phyloP scores from a whole-genome alignment of 441 rosid genomes.

The Populus hybrid region DNA sequence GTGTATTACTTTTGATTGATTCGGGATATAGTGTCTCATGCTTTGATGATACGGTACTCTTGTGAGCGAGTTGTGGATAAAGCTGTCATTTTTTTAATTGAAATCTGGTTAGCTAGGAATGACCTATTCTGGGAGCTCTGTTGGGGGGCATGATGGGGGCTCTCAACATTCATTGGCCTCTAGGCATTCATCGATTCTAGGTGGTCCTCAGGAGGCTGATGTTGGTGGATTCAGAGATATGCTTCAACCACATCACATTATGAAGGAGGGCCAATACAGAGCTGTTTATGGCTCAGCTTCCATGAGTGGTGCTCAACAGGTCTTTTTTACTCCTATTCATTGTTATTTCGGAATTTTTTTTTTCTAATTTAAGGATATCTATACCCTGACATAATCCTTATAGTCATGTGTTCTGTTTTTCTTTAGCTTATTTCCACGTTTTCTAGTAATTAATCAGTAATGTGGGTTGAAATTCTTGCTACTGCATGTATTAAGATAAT shows the following conservation, averaged over 20 bases:
- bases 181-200: constrained; percentile 57
- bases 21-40: background rate
- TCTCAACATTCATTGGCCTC: constrained; percentile 63
- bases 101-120: constrained; percentile 46
- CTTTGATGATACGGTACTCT: background rate
- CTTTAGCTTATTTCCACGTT: background rate
- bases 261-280: constrained; percentile 67
- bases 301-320: constrained; percentile 62
- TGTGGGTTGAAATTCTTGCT: background rate
- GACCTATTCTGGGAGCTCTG: constrained; percentile 65
- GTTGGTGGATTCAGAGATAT: constrained; percentile 62
- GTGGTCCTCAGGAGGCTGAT: constrained; percentile 61
- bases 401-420: background rate
- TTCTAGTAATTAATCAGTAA: background rate
- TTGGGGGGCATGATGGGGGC: constrained; percentile 57
- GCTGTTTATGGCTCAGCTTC: constrained; percentile 58
- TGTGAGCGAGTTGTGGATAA: background rate
- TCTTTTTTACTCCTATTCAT: constrained; percentile 16
- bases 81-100: background rate
- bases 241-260: constrained; percentile 59
- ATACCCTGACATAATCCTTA: background rate
- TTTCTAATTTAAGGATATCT: background rate
- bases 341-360: background rate
- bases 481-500: too few relatives aligned
- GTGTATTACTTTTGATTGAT: background rate